A percentile compares a stretch with the other conserved stretches of the same genome.
Conservation (phyloP, 495 filamentous ascomycete species). For the Annulohypoxylon moriforme region DNA sequence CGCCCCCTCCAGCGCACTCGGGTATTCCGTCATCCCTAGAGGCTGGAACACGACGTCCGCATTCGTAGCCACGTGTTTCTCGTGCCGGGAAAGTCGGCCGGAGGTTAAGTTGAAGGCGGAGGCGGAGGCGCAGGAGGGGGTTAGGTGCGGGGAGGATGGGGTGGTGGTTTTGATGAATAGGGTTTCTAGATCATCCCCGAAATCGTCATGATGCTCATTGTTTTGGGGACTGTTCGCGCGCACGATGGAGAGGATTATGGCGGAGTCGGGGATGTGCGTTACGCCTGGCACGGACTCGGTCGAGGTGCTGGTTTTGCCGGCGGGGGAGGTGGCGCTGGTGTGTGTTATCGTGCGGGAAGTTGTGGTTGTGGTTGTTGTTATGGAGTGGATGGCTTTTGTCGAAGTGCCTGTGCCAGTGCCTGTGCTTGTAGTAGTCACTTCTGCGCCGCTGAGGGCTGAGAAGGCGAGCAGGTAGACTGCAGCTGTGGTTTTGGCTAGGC, state of each 20-base stretch:
- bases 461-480: slow-evolving; percentile 44
- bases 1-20: background rate
- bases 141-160: slow-evolving; percentile 4
- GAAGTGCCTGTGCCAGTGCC: background rate
- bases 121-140: slow-evolving; percentile 17
- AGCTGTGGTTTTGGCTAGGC: slow-evolving; percentile 38
- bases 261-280: slow-evolving; percentile 1
- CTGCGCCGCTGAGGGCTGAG: slow-evolving; percentile 33
- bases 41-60: slow-evolving; percentile 12
- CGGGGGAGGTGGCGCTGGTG: background rate
- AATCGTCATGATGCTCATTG: too few species aligned
- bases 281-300: slow-evolving; percentile 6
- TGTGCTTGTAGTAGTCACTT: background rate
- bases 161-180: slow-evolving; percentile 25
- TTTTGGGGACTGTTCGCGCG: background rate
- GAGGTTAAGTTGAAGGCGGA: slow-evolving; percentile 16
- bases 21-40: background rate
- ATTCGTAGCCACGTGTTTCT: background rate
- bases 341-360: background rate
- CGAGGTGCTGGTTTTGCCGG: background rate
- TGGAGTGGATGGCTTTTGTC: slow-evolving; percentile 1
- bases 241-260: slow-evolving; percentile 24
- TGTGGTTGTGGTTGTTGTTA: background rate
- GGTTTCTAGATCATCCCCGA: background rate
- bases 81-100: slow-evolving; percentile 7